Evolutionary conservation across 441 rosid species (phyloP), one percentile per base, ranked within the genome.

Genomic region (Capsella rubella): DNA sequence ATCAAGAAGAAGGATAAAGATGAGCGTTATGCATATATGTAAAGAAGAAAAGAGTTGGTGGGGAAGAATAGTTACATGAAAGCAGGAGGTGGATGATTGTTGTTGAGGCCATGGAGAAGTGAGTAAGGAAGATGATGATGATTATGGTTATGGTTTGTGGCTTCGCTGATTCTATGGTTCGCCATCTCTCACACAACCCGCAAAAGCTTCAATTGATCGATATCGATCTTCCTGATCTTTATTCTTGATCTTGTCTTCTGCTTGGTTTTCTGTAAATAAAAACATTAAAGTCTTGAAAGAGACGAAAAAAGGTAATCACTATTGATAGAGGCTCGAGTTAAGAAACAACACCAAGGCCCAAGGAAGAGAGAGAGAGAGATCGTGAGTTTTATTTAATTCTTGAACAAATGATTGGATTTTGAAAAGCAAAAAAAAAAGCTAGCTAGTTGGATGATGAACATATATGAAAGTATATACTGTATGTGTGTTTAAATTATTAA

Each of bases 71-170:
- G 83, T 78, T 71, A 77, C 81, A 72, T 78, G 77, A 78, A 78
- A 16, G 61, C 81, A 72, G 35, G 42, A 78, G 81, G 59, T 43
- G 69, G 81, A 67, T 53, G 76, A 71, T 77, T 89, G 88, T 77
- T 79, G 86, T 74, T 85, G 82, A 92, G 81, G 51, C 97, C 95
- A 84, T 89, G 94, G 67, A 86, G 82, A 76, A 85, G 82, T 18
- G 89, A 84, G 69, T 89, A 95, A 57, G 99, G 83, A 39, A 82
- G 81, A 82, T 87, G 93, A 65, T 85, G 93, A 60, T 82, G 84
- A 53, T 76, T 90, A 68, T 78, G 82, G 53, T 90, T 84, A 62
- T 94, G 95, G 27, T 54, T 61, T 49, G 87, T 88, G 27, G 89
- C 87, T 83, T 85, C 95, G 65, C 91, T 96, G 71, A 87, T 75